Evolutionary conservation across 441 rosid species (phyloP).

Genomic region (Adansonia rubrostipa): DNA sequence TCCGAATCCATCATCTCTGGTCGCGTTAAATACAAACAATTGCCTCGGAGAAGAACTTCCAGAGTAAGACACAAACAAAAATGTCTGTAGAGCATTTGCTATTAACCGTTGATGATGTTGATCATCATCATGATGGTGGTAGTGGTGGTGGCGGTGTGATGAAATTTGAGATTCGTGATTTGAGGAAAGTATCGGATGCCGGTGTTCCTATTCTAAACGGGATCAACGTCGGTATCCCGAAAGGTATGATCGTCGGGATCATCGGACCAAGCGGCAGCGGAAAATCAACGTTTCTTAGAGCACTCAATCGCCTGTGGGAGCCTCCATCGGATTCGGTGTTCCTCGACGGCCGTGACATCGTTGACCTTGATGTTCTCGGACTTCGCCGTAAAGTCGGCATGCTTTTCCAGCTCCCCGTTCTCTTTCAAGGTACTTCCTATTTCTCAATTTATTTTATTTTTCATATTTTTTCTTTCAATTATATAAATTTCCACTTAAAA

Average conservation of each 20-base stretch:
- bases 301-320: constrained; percentile 89
- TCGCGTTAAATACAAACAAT: not conserved
- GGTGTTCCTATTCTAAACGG: constrained; percentile 57
- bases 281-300: constrained; percentile 76
- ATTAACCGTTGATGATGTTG: not conserved
- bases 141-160: constrained; percentile 17
- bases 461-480: not conserved
- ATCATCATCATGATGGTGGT: not conserved
- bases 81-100: constrained; percentile 23
- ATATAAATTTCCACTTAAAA: not conserved
- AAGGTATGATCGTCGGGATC: constrained; percentile 70
- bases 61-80: not conserved
- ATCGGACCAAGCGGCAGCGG: constrained; percentile 98
- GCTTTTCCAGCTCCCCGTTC: constrained; percentile 93
- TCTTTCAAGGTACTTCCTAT: constrained; percentile 64
- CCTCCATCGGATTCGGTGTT: constrained; percentile 67
- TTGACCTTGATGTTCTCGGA: constrained; percentile 61
- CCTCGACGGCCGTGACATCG: constrained; percentile 69
- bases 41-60: not conserved
- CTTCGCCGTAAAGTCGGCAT: constrained; percentile 93
- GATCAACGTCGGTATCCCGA: constrained; percentile 54
- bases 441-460: not conserved
- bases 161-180: constrained; percentile 53
- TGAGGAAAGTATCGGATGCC: constrained; percentile 54
- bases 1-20: not conserved